Percentiles rank a stretch among this genome's conserved stretches.
phyloP scores from a whole-genome alignment of 2,329 filamentous ascomycete genomes.

The Kalaharituber pfeilii region DNA sequence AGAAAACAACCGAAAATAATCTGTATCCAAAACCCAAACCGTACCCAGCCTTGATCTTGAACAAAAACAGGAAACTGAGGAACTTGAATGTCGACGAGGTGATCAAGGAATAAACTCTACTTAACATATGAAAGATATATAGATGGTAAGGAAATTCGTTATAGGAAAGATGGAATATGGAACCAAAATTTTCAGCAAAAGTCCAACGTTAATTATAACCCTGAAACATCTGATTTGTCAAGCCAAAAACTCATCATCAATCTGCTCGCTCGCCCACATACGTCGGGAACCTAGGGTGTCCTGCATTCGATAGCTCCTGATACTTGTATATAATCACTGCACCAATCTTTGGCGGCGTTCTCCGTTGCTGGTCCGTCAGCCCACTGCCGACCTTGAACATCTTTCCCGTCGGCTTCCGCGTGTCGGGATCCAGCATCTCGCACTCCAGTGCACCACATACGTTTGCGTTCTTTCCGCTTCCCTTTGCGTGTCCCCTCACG shows the following conservation, averaged over 20 bases:
- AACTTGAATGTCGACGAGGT: no score
- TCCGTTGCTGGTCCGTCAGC: conserved; percentile 21
- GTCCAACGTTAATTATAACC: background rate
- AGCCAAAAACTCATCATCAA: conserved; percentile 3
- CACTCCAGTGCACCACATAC: conserved; percentile 19
- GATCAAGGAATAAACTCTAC: no score
- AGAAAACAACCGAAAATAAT: no score
- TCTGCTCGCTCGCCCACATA: conserved; percentile 21
- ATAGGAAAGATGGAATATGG: no score
- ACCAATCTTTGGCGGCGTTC: conserved; percentile 21
- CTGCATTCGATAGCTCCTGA: conserved; percentile 21
- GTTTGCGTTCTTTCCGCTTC: conserved; percentile 20
- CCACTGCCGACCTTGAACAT: conserved; percentile 23
- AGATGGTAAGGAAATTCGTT: no score
- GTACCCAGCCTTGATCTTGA: no score
- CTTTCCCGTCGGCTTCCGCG: conserved; percentile 16
- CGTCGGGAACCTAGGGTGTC: conserved; percentile 21
- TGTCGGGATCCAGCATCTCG: conserved; percentile 21
- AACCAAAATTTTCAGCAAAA: no score
- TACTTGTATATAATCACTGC: conserved; percentile 20
- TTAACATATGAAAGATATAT: no score
- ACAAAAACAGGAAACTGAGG: no score
- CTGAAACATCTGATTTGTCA: background rate
- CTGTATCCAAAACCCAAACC: no score
- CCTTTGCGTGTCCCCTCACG: conserved; percentile 21